Evolutionary conservation across 495 filamentous ascomycete genomes (phyloP), one percentile per base, ranked within the genome.

Genomic region (Haplographium delicatum): DNA sequence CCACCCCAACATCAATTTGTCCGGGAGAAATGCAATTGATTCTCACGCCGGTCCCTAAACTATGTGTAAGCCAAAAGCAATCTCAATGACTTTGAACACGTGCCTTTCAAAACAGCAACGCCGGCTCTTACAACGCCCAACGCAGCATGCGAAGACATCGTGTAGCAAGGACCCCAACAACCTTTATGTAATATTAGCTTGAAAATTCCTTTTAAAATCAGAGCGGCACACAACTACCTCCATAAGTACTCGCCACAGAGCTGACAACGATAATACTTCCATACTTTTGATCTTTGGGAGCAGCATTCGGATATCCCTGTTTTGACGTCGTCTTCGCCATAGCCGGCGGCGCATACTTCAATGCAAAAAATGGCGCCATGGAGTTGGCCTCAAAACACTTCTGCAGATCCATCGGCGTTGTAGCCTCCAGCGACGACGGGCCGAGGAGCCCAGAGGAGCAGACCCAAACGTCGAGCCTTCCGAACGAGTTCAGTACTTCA

Each of bases 301-400:
- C 77, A 5, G 80, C 80, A 60, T 82, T 83, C 0, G 78, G 71
- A 58, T 83, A 83, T 19, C 67, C 68, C 30, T 71, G 65, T 47
- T 72, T 73, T 19, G 68, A 68, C 1, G 71, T 74, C 44, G 68
- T 45, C 61, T 83, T 83, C 18, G 56, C 71, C 80, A 83, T 83
- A 2, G 80, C 80, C 7, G 78, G 70, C 4, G 79, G 79, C 0
- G 78, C 77, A 57, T 82, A 79, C 56, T 81, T 82, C 43, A 82
- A 64, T 5, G 79, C 79, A 61, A 78, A 83, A 61, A 83, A 81
- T 2, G 80, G 76, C 9, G 78, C 78, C 53, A 81, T 67, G 35
- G 67, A 68, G 57, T 81, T 80, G 1, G 74, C 74, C 53, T 79
- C 75, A 62, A 82, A 76, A 54, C 71, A 73, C 33, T 72, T 74